phyloP scores from a whole-genome alignment of 192 early-diverging fungal species.

The Gaertneriomyces semiglobifer region DNA sequence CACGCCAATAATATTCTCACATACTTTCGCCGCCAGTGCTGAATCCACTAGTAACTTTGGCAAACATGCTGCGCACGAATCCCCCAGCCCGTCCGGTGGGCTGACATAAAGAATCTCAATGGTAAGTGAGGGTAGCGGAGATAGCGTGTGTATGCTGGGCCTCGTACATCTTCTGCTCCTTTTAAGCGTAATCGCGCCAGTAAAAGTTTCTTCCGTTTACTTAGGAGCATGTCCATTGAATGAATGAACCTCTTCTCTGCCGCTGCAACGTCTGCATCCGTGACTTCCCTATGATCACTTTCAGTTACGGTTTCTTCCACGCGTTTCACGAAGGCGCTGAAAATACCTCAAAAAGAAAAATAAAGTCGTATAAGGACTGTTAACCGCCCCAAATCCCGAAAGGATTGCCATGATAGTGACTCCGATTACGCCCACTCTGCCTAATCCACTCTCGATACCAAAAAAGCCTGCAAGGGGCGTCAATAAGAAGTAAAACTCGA shows the following conservation, averaged over 20 bases:
- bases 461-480: neutral
- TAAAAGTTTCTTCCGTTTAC: slow-evolving; percentile 66
- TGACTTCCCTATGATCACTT: slow-evolving; percentile 38
- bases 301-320: neutral
- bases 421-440: slow-evolving; percentile 81
- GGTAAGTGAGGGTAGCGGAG: neutral
- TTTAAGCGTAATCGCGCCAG: slow-evolving; percentile 21
- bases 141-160: too few species aligned
- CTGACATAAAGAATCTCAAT: neutral
- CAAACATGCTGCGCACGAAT: slow-evolving; percentile 55
- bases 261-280: slow-evolving; percentile 52
- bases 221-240: slow-evolving; percentile 64
- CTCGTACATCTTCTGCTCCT: slow-evolving; percentile 10
- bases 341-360: slow-evolving; percentile 71
- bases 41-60: slow-evolving; percentile 33
- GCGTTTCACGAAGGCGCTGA: neutral
- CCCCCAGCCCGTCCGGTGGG: slow-evolving; percentile 46
- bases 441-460: slow-evolving; percentile 58
- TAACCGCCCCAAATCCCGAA: slow-evolving; percentile 92
- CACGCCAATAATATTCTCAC: slow-evolving; percentile 13
- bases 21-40: slow-evolving; percentile 33
- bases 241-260: slow-evolving; percentile 73
- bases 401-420: slow-evolving; percentile 90
- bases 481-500: neutral
- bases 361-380: slow-evolving; percentile 82